Evolutionary conservation across 2,329 filamentous ascomycete genomes (phyloP).

Genomic region (Penicillium sp.): DNA sequence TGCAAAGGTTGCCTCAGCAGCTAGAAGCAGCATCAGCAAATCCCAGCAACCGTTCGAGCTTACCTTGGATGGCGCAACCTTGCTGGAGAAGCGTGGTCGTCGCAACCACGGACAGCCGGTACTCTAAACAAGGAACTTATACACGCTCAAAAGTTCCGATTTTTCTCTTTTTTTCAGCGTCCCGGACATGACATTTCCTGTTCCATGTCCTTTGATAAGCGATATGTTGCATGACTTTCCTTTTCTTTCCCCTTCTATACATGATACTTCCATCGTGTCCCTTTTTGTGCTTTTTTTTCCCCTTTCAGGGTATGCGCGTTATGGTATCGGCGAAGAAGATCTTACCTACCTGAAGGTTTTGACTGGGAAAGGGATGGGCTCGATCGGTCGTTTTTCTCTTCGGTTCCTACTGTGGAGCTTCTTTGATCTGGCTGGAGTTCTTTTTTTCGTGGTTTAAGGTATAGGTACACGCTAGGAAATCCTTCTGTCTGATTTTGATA

Average conservation of each 20-base stretch:
- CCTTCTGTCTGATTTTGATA: background rate
- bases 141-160: background rate
- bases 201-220: constrained; percentile 3
- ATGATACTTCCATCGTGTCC: background rate
- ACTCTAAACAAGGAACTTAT: constrained; percentile 11
- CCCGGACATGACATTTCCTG: background rate
- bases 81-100: constrained; percentile 66
- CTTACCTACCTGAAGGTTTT: constrained; percentile 4
- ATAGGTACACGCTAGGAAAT: background rate
- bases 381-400: background rate
- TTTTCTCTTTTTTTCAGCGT: background rate
- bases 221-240: constrained; percentile 5
- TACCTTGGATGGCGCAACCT: constrained; percentile 81
- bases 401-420: constrained; percentile 5
- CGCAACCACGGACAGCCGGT: constrained; percentile 32
- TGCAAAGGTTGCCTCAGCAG: constrained; percentile 74
- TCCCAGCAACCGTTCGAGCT: constrained; percentile 85
- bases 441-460: constrained; percentile 1
- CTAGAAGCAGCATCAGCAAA: constrained; percentile 70
- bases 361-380: constrained; percentile 4
- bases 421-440: constrained; percentile 20
- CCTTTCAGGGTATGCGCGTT: background rate
- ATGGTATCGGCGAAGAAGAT: constrained; percentile 6
- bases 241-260: background rate
- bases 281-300: background rate